Evolutionary conservation across 306 rosid genomes (phyloP).

Genomic region (Gleditsia sinensis): DNA sequence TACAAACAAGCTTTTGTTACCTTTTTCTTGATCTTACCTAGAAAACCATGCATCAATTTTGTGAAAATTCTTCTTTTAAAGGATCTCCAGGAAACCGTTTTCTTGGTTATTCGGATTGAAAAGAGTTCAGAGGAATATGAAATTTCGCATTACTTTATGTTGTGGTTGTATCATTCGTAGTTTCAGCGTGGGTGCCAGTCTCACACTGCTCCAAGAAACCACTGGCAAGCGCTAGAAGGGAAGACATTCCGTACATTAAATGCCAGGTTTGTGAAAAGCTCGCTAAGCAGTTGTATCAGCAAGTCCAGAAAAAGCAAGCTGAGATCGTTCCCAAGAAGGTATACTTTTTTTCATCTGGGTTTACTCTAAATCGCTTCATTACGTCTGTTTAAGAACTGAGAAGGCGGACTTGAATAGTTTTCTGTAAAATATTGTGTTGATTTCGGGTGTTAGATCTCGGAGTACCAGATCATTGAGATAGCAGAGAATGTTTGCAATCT

Average conservation of each 20-base stretch:
- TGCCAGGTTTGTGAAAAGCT: slow-evolving; percentile 94
- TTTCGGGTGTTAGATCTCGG: slow-evolving; percentile 69
- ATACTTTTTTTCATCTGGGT: slow-evolving; percentile 23
- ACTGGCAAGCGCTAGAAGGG: slow-evolving; percentile 65
- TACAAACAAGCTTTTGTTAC: too few relatives aligned
- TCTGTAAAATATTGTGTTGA: slow-evolving; percentile 18
- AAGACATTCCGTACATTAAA: slow-evolving; percentile 78
- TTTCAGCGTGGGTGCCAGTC: slow-evolving; percentile 54
- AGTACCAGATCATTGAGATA: slow-evolving; percentile 86
- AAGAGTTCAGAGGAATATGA: slow-evolving; percentile 40
- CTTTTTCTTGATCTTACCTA: neutral
- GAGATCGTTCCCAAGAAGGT: slow-evolving; percentile 91
- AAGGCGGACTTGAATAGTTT: slow-evolving; percentile 20
- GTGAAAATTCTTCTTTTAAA: slow-evolving; percentile 14
- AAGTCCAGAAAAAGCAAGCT: slow-evolving; percentile 70
- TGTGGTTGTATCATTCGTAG: slow-evolving; percentile 43
- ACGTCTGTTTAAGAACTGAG: slow-evolving; percentile 16
- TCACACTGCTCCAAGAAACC: slow-evolving; percentile 71
- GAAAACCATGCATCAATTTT: neutral
- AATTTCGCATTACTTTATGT: slow-evolving; percentile 40
- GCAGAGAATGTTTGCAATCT: slow-evolving; percentile 92
- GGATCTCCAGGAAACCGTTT: neutral
- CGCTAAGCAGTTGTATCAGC: slow-evolving; percentile 69
- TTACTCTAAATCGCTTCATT: slow-evolving; percentile 12
- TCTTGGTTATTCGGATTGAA: neutral